Evolutionary conservation across 371 early-diverging fungal species (phyloP).

Genomic region (Mucor piriformis): DNA sequence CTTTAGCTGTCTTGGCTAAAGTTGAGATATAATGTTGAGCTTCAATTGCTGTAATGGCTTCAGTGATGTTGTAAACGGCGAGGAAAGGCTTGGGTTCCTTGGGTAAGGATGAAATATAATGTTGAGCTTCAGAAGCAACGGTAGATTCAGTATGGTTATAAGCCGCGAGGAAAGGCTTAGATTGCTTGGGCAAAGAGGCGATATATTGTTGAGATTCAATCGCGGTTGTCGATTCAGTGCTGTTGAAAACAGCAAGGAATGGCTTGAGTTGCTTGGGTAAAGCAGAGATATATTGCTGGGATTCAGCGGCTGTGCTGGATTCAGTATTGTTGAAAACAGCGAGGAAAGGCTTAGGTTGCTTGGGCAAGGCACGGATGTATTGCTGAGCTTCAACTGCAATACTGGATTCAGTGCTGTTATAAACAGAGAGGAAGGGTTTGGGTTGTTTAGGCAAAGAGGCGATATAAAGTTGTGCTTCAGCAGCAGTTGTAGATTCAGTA

Average conservation of each 20-base stretch:
- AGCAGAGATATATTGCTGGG: not conserved
- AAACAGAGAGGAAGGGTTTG: not conserved
- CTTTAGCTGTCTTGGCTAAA: not conserved
- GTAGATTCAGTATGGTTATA: constrained; percentile 10
- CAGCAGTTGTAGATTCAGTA: not conserved
- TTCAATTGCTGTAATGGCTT: not conserved
- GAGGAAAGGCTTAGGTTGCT: constrained; percentile 12
- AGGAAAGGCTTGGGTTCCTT: constrained; percentile 6
- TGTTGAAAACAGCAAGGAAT: constrained; percentile 11
- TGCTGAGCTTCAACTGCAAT: not conserved
- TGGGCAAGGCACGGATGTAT: not conserved
- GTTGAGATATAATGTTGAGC: not conserved
- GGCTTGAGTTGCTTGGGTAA: not conserved
- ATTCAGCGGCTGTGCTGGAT: not conserved
- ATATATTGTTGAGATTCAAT: constrained; percentile 1
- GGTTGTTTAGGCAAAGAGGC: not conserved
- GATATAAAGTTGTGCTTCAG: not conserved
- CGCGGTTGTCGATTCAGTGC: not conserved
- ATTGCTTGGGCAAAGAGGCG: not conserved
- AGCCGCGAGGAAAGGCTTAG: constrained; percentile 10
- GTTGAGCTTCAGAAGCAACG: not conserved
- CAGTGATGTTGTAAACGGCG: constrained; percentile 6
- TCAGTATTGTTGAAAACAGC: constrained; percentile 3
- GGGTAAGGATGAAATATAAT: constrained; percentile 3
- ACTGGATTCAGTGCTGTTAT: not conserved